Evolutionary conservation across 768 basidiomycete genomes (phyloP), one percentile per base, ranked within the genome.

Genomic region (Neoboletus subvelutipes): DNA sequence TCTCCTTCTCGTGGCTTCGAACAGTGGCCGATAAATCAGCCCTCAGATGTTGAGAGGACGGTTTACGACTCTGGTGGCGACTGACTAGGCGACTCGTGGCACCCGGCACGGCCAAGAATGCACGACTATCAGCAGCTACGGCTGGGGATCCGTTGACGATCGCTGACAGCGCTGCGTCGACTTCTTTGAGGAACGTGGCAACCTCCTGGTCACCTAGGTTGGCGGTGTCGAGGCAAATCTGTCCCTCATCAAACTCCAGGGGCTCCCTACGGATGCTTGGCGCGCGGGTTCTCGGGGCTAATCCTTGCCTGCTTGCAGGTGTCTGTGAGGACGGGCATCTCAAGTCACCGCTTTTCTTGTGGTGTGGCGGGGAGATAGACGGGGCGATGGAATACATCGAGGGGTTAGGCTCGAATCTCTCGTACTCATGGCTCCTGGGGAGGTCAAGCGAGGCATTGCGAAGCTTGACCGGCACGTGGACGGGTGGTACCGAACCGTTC

Each of bases 341-440:
- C 57, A 51, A 29, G 28, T 70, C 63, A 36, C 67, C 57, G 58
- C 52, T 54, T 41, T 57, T 69, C 64, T 63, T 69, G 15, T 49
- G 46, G 47, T 54, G 61, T 2, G 58, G 59, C 6, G 69, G 63
- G 34, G 67, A 69, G 55, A 65, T 51, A 26, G 69, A 70, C 11
- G 69, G 69, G 26, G 69, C 62, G n/a, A 70, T 65, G 26, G 69
- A 62, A 54, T 69, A 69, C 69, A 69, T 65, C 2, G 69, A 70
- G 1, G 70, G 69, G 51, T 65, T 62, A 6, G 62, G 65, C 54
- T 71, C 69, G 50, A 61, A 70, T 55, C 29, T 62, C 41, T 62
- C 69, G 33, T 60, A 51, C 36, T 71, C 69, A 2, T 55, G 58
- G 24, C 53, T 13, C 40, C 69, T 69, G 31, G 69, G 63, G 29